These are phyloP conservation scores for Neoarthrinium moseri DNA, from an alignment of 2,329 filamentous ascomycete species.

Conservation along the genomic window DNA sequence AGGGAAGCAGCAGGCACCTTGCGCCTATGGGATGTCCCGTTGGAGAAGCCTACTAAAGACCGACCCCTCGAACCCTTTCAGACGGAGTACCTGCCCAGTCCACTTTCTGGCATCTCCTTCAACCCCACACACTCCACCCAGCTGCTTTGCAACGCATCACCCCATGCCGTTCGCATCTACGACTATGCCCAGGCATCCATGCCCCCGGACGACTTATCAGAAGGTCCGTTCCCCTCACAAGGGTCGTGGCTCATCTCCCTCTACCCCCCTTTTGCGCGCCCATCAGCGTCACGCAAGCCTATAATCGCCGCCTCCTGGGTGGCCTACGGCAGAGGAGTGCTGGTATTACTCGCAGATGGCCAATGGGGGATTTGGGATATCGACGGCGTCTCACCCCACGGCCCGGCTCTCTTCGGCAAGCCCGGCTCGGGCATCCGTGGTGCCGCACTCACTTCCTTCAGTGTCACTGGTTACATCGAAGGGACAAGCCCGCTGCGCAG, in stretches of 20 bases:
- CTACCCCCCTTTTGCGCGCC: slow-evolving; percentile 54
- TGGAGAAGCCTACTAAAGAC: slow-evolving; percentile 41
- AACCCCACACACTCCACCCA: slow-evolving; percentile 59
- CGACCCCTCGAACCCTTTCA: slow-evolving; percentile 52
- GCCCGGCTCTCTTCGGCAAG: slow-evolving; percentile 46
- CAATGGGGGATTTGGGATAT: slow-evolving; percentile 70
- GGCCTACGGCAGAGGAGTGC: slow-evolving; percentile 56
- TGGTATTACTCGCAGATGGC: slow-evolving; percentile 59
- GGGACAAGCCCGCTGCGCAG: slow-evolving; percentile 56
- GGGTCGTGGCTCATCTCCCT: slow-evolving; percentile 65
- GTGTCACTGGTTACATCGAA: slow-evolving; percentile 58
- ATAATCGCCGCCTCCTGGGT: slow-evolving; percentile 65
- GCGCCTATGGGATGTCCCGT: slow-evolving; percentile 56
- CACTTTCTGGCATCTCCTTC: slow-evolving; percentile 57
- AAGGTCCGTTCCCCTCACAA: slow-evolving; percentile 52
- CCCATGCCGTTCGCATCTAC: slow-evolving; percentile 60
- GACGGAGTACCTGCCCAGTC: slow-evolving; percentile 55
- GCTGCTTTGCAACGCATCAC: slow-evolving; percentile 54
- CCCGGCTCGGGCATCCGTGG: slow-evolving; percentile 53
- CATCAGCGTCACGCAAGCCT: slow-evolving; percentile 52
- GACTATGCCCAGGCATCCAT: slow-evolving; percentile 57
- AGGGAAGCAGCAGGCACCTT: slow-evolving; percentile 58
- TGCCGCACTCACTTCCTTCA: slow-evolving; percentile 58
- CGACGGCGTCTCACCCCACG: slow-evolving; percentile 52
- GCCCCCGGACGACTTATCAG: slow-evolving; percentile 47